Conservation (phyloP, 805 yeast genomes). For the Candida dajiaensis region DNA sequence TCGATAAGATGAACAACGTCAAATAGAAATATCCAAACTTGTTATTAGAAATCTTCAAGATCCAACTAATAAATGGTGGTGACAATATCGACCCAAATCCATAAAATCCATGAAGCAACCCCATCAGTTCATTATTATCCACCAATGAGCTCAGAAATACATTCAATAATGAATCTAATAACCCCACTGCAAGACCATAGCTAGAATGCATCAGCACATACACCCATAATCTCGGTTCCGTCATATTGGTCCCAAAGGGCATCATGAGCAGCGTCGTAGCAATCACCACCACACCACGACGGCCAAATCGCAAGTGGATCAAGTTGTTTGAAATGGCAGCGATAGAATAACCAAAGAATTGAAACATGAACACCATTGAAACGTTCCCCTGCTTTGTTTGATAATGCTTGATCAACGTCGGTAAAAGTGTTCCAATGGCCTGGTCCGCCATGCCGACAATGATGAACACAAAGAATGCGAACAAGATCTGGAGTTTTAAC, state of each 20-base stretch:
- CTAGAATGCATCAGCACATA: conserved; percentile 35
- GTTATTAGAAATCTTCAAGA: conserved; percentile 25
- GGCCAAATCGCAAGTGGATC: conserved; percentile 39
- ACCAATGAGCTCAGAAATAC: conserved; percentile 41
- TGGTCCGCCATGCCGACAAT: conserved; percentile 56
- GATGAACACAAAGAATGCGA: conserved; percentile 34
- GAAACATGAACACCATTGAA: conserved; percentile 45
- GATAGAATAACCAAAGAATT: conserved; percentile 47
- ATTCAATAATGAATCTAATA: conserved; percentile 49
- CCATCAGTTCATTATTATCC: conserved; percentile 52
- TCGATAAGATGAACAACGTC: conserved; percentile 34
- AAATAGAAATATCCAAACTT: conserved; percentile 25
- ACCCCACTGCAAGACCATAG: conserved; percentile 52
- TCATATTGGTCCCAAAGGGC: conserved; percentile 34
- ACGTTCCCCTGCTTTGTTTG: conserved; percentile 40
- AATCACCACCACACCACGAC: conserved; percentile 36
- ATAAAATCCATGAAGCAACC: conserved; percentile 60
- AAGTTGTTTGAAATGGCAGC: conserved; percentile 45
- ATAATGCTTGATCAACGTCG: conserved; percentile 43
- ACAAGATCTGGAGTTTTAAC: conserved; percentile 38
- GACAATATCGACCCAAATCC: conserved; percentile 70
- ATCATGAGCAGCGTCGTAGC: conserved; percentile 31
- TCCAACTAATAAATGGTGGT: conserved; percentile 54
- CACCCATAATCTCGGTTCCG: conserved; percentile 31
- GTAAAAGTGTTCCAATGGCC: conserved; percentile 54